Base-by-base conservation (phyloP, 805 yeast genomes). In the Hanseniaspora jakobsenii region DNA sequence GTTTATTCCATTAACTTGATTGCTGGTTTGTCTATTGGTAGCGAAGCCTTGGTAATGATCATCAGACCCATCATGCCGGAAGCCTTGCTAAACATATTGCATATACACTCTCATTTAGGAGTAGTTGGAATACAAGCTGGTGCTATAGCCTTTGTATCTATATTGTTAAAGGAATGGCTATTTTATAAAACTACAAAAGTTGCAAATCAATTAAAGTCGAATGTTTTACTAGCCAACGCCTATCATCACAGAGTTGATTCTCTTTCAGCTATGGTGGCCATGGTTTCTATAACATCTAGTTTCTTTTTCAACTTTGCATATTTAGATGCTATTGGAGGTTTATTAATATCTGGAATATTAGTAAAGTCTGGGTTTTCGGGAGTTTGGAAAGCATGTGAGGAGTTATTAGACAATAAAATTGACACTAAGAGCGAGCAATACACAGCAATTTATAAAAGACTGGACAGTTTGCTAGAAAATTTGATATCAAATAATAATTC, bases 231-330 rank as follows among this genome's bases (percentile, higher is more conserved):
- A 39, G 98, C 98, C 3, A 91, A 91, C 57, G 98, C 98, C 3
- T 91, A 98, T 97, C 98, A 91, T 60, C 98, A 91, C 58, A 71
- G 98, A 50, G 91, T 89, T 9, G 98, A 91, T 58, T 81, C 94
- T 1, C 60, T 91, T 53, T 93, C 97, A 1, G 84, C 96, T 0
- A 69, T 81, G 18, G 97, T 89, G 6, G 96, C 97, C 0, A 70
- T 89, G 17, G 72, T 77, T 3, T 86, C 97, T 1, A 91, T 91
- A 41, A 73, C 93, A 0, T 78, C 87, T 2, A 94, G 95, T 27
- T 78, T 81, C 52, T 66, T 84, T 48, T 72, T 86, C 50, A 73
- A 78, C 50, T 72, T 84, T 31, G 77, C 77, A 35, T 85, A 95
- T 78, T 64, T 91, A 45, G 98, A 91, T 59, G 82, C 96, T 2